Percentiles rank a stretch among this genome's conserved stretches.
These are phyloP conservation scores for Nectriaceae sp. DNA, from an alignment of 2,329 filamentous ascomycete species.

Conservation along the genomic window DNA sequence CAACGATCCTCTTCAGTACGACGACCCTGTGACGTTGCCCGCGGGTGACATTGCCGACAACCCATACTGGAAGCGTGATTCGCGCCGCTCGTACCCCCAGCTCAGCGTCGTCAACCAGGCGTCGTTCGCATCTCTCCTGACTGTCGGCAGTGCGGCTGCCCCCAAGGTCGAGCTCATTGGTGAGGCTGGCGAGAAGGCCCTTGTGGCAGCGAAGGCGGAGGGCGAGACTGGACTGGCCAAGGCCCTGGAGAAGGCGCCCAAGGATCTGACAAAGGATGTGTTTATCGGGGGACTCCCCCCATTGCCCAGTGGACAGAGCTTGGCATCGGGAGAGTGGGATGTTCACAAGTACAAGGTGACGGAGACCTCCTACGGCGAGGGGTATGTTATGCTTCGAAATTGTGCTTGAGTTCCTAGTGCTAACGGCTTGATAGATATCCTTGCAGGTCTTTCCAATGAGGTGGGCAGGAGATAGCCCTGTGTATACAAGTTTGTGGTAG, in stretches of 20 bases:
- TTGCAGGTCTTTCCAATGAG: conserved; percentile 62
- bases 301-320: conserved; percentile 71
- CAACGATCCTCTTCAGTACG: conserved; percentile 39
- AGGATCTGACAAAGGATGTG: conserved; percentile 64
- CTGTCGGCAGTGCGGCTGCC: conserved; percentile 75
- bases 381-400: conserved; percentile 67
- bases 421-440: conserved; percentile 53
- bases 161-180: conserved; percentile 82
- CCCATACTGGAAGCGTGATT: conserved; percentile 82
- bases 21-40: conserved; percentile 59
- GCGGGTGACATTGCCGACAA: conserved; percentile 47
- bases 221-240: conserved; percentile 73
- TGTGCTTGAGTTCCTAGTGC: conserved; percentile 5
- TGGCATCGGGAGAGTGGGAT: conserved; percentile 56
- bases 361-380: conserved; percentile 69
- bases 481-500: conserved; percentile 31
- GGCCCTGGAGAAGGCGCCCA: conserved; percentile 62
- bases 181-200: conserved; percentile 59
- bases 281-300: conserved; percentile 82
- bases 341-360: conserved; percentile 69
- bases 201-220: conserved; percentile 76
- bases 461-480: conserved; percentile 20
- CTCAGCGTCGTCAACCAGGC: conserved; percentile 80
- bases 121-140: conserved; percentile 82
- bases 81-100: conserved; percentile 78